phyloP scores from a whole-genome alignment of 768 basidiomycete genomes.

The Sporobolomyces phaffii region DNA sequence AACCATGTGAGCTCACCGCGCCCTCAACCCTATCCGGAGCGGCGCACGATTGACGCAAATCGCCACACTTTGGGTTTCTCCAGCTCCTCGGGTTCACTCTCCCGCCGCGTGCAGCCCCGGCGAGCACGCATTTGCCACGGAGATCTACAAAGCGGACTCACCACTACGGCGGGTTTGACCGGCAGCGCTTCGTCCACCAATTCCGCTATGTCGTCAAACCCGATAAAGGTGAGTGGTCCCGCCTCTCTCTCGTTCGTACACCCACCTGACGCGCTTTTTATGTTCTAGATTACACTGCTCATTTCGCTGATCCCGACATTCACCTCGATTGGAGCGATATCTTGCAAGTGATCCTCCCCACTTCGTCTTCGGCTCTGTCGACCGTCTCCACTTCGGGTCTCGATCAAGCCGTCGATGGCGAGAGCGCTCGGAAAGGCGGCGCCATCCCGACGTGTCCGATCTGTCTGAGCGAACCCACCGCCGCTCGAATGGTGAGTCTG shows the following conservation, averaged over 20 bases:
- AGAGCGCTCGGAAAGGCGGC: conserved; percentile 39
- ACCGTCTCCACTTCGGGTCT: conserved; percentile 52
- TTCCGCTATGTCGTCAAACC: conserved; percentile 36
- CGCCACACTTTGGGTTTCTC: not conserved
- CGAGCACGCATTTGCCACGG: conserved; percentile 39
- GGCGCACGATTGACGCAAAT: not conserved
- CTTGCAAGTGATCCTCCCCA: conserved; percentile 86
- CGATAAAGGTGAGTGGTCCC: conserved; percentile 5
- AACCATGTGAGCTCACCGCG: conserved; percentile 22
- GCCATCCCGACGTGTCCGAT: conserved; percentile 69
- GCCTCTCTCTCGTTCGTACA: not conserved
- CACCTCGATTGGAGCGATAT: conserved; percentile 62
- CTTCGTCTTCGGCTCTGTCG: conserved; percentile 62
- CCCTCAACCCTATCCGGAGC: not conserved
- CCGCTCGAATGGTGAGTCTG: conserved; percentile 56
- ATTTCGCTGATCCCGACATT: conserved; percentile 98
- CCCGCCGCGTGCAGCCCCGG: conserved; percentile 68
- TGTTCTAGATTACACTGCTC: conserved; percentile 61
- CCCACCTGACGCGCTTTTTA: not conserved
- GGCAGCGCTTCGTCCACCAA: conserved; percentile 28
- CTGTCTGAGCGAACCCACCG: conserved; percentile 81
- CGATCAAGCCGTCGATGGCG: conserved; percentile 25
- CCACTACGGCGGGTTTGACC: conserved; percentile 2
- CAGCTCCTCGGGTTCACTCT: conserved; percentile 91
- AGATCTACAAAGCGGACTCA: conserved; percentile 78